Evolutionary conservation across 2,329 filamentous ascomycete genomes (phyloP).

Genomic region (Cladosporium sp.): DNA sequence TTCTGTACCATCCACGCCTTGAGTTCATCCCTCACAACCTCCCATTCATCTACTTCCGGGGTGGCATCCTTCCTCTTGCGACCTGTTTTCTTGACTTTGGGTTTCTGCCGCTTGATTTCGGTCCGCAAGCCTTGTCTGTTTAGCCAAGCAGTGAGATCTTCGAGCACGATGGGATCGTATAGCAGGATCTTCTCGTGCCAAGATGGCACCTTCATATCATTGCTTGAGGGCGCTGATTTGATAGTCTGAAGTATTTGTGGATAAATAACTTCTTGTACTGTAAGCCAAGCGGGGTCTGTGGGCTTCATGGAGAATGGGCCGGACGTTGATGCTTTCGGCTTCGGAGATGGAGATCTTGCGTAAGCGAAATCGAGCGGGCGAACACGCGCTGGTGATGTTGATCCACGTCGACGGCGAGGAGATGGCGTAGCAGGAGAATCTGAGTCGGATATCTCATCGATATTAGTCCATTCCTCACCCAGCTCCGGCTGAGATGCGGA

Average conservation of each 20-base stretch:
- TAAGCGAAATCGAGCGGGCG: constrained; percentile 20
- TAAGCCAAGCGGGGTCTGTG: constrained; percentile 27
- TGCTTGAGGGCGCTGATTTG: constrained; percentile 39
- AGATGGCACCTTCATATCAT: constrained; percentile 46
- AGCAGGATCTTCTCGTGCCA: constrained; percentile 94
- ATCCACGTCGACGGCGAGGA: constrained; percentile 27
- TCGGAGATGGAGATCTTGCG: constrained; percentile 13
- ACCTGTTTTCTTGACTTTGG: constrained; percentile 38
- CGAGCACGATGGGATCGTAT: constrained; percentile 85
- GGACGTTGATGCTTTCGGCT: constrained; percentile 4
- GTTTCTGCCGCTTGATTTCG: constrained; percentile 15
- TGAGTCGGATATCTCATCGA: constrained; percentile 32
- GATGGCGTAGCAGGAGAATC: constrained; percentile 29
- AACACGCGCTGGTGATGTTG: constrained; percentile 20
- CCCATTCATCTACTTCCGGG: constrained; percentile 51
- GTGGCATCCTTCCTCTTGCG: constrained; percentile 46
- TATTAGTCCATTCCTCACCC: constrained; percentile 21
- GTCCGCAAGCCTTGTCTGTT: constrained; percentile 46
- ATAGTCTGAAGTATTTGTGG: constrained; percentile 47
- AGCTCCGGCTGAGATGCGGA: constrained; percentile 20
- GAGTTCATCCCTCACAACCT: constrained; percentile 26
- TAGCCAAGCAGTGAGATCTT: constrained; percentile 79
- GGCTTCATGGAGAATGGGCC: constrained; percentile 19
- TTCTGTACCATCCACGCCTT: constrained; percentile 64
- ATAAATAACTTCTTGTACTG: constrained; percentile 38